Evolutionary conservation across 768 basidiomycete genomes (phyloP).

Genomic region (Auriculariales sp.): DNA sequence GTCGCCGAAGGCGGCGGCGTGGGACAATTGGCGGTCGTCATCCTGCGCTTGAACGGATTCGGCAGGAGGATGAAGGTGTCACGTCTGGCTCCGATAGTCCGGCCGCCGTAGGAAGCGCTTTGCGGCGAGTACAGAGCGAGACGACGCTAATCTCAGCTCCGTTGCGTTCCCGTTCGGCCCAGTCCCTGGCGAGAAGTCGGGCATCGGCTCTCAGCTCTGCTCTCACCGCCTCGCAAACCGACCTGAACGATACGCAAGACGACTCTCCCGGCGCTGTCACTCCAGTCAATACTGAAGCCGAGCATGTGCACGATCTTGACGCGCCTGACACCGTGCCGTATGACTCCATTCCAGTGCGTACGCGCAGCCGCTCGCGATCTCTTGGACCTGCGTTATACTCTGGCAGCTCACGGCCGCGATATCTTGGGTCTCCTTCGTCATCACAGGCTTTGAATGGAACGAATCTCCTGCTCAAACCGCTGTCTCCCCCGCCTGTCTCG

Average conservation of each 20-base stretch:
- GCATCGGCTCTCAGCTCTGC: background rate
- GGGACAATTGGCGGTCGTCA: conserved; percentile 5
- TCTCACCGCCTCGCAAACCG: background rate
- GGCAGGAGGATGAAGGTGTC: conserved; percentile 11
- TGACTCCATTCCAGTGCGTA: conserved; percentile 12
- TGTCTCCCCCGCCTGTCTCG: no score
- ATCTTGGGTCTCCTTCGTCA: no score
- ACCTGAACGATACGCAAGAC: background rate
- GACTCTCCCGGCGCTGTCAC: background rate
- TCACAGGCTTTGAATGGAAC: no score
- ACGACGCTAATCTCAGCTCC: conserved; percentile 20
- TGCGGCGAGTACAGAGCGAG: conserved; percentile 59
- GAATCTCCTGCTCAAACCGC: no score
- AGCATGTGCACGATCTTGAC: background rate
- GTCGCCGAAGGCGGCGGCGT: conserved; percentile 1
- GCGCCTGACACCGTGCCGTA: background rate
- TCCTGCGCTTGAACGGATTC: background rate
- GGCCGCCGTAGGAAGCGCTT: conserved; percentile 13
- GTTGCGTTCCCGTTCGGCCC: conserved; percentile 4
- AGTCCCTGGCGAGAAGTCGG: no score
- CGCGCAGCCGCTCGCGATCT: conserved; percentile 29
- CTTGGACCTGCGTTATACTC: conserved; percentile 14
- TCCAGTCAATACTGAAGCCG: background rate
- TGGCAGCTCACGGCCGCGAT: no score
- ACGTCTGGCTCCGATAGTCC: conserved; percentile 8